These are phyloP conservation scores for Trichophyton mentagrophytes DNA, from an alignment of 2,329 filamentous ascomycete species.

Conservation along the genomic window DNA sequence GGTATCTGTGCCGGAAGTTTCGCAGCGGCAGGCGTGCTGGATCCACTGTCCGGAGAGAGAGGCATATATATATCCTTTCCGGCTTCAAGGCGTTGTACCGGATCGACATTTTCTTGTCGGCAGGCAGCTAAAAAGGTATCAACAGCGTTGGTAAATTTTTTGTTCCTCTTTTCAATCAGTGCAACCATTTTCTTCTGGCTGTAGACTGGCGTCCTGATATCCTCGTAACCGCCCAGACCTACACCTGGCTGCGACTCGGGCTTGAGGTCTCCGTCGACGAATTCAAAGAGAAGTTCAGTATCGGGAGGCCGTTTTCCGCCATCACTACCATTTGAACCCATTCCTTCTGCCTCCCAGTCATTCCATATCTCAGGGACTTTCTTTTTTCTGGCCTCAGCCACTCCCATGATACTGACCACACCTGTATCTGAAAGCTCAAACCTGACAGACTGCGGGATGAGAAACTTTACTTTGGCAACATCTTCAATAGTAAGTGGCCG, in stretches of 20 bases:
- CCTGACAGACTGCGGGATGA: conserved; percentile 65
- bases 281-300: conserved; percentile 81
- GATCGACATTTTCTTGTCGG: conserved; percentile 49
- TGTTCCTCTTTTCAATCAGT: conserved; percentile 79
- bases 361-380: conserved; percentile 35
- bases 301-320: conserved; percentile 31
- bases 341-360: conserved; percentile 44
- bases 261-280: conserved; percentile 81
- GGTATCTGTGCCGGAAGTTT: conserved; percentile 61
- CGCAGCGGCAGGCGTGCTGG: conserved; percentile 29
- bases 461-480: conserved; percentile 64
- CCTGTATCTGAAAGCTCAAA: conserved; percentile 80
- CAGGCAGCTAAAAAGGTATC: conserved; percentile 67
- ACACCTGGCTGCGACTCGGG: conserved; percentile 49
- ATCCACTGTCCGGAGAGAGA: conserved; percentile 34
- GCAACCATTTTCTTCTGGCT: conserved; percentile 84
- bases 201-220: conserved; percentile 81
- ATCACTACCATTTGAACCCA: conserved; percentile 16
- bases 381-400: conserved; percentile 20
- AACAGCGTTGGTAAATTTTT: conserved; percentile 66
- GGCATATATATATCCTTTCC: conserved; percentile 53
- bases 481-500: conserved; percentile 59
- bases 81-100: conserved; percentile 51
- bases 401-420: conserved; percentile 66
- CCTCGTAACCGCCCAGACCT: conserved; percentile 58